phyloP scores from a whole-genome alignment of 2,329 filamentous ascomycete genomes.

The Leptosphaerulina australis region DNA sequence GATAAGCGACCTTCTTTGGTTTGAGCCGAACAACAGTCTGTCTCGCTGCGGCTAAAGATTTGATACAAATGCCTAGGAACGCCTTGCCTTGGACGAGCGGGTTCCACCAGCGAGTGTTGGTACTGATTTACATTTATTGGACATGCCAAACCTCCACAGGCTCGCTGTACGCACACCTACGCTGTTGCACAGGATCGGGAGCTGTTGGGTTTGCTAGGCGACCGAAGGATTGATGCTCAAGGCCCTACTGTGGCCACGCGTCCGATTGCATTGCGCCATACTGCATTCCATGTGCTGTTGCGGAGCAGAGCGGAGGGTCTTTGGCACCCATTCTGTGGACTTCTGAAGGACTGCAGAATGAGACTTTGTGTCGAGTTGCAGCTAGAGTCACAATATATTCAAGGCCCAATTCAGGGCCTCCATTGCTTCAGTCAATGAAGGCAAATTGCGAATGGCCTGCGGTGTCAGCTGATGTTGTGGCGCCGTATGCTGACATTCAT shows the following conservation, averaged over 20 bases:
- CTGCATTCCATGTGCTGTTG: background rate
- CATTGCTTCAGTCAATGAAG: background rate
- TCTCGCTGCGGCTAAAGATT: conserved; percentile 34
- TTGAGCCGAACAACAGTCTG: conserved; percentile 14
- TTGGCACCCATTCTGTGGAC: background rate
- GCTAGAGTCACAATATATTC: background rate
- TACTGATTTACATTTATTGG: background rate
- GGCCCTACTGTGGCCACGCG: conserved; percentile 3
- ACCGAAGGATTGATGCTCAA: conserved; percentile 20
- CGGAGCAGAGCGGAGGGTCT: background rate
- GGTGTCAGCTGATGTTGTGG: conserved; percentile 8
- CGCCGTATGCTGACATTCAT: conserved; percentile 12
- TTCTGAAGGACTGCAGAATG: background rate
- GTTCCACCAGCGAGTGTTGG: conserved; percentile 8
- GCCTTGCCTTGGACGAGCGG: background rate
- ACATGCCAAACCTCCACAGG: background rate
- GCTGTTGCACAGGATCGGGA: conserved; percentile 27
- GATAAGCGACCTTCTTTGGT: conserved; percentile 18
- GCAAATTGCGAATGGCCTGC: conserved; percentile 1
- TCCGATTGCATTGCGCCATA: conserved; percentile 10
- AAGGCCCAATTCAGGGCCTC: background rate
- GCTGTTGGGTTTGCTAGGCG: conserved; percentile 19
- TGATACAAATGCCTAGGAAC: conserved; percentile 23
- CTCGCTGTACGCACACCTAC: conserved; percentile 5
- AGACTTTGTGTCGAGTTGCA: background rate